Percentiles rank a stretch among this genome's conserved stretches.
phyloP scores from a whole-genome alignment of 2,329 filamentous ascomycete genomes.

The Cladosporium sp. region DNA sequence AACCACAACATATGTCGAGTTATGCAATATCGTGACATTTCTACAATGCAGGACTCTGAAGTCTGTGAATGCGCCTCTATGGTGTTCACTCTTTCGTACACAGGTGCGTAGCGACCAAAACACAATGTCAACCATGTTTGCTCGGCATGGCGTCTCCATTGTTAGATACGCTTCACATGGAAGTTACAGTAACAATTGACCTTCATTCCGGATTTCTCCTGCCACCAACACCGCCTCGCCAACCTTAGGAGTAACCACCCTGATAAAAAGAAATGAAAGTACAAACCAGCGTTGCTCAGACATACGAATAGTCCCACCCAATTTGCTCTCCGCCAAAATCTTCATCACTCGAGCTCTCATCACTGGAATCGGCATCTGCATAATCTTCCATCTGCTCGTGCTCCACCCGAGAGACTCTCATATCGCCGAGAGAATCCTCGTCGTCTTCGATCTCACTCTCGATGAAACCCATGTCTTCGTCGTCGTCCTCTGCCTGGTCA shows the following conservation, averaged over 20 bases:
- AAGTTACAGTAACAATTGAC: too few species aligned
- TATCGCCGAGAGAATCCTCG: not conserved
- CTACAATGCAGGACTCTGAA: too few species aligned
- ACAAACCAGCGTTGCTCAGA: not conserved
- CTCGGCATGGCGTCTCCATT: too few species aligned
- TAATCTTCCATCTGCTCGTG: not conserved
- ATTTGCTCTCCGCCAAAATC: not conserved
- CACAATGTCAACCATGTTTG: too few species aligned
- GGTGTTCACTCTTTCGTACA: too few species aligned
- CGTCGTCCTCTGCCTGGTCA: not conserved
- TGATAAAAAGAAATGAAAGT: not conserved
- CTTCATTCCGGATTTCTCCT: too few species aligned
- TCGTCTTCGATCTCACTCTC: not conserved
- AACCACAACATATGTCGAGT: not conserved
- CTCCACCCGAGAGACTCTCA: not conserved
- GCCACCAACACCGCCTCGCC: too few species aligned
- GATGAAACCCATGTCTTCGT: not conserved
- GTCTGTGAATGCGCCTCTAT: too few species aligned
- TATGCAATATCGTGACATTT: too few species aligned
- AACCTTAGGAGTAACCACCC: too few species aligned
- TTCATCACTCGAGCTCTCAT: not conserved
- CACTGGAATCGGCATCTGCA: not conserved
- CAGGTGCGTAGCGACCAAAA: too few species aligned
- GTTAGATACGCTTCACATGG: too few species aligned
- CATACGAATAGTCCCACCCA: not conserved